Percentiles rank a stretch among this genome's conserved stretches.
These are phyloP conservation scores for Daldinia loculata DNA, from an alignment of 495 filamentous ascomycete genomes.

Conservation along the genomic window DNA sequence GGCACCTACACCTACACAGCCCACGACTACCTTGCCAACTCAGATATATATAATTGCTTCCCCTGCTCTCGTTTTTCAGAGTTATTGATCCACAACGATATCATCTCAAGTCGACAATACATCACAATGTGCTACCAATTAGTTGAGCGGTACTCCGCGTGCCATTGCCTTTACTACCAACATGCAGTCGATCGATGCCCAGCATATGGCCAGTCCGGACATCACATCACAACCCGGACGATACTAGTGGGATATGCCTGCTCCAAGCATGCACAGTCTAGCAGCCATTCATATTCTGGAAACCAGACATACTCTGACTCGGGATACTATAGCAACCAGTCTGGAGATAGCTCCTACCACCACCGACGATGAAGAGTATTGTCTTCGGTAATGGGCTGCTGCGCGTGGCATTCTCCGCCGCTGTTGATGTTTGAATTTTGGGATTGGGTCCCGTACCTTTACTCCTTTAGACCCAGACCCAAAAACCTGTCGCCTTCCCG, in stretches of 20 bases:
- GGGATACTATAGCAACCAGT: slow-evolving; percentile 60
- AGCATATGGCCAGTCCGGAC: slow-evolving; percentile 74
- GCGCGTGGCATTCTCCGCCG: slow-evolving; percentile 55
- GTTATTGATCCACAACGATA: slow-evolving; percentile 31
- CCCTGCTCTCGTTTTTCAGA: slow-evolving; percentile 6
- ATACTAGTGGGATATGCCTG: slow-evolving; percentile 86
- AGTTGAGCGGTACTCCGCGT: slow-evolving; percentile 79
- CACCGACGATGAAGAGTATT: slow-evolving; percentile 61
- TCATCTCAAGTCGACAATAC: slow-evolving; percentile 13
- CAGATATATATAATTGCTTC: slow-evolving; percentile 34
- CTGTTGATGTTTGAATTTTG: slow-evolving; percentile 55
- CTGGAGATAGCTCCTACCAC: slow-evolving; percentile 52
- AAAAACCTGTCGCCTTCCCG: slow-evolving; percentile 48
- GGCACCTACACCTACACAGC: slow-evolving; percentile 14
- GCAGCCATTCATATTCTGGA: slow-evolving; percentile 34
- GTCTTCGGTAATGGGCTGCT: slow-evolving; percentile 63
- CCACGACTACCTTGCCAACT: slow-evolving; percentile 8
- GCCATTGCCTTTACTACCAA: slow-evolving; percentile 81
- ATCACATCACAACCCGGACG: slow-evolving; percentile 74
- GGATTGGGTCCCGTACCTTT: slow-evolving; percentile 59
- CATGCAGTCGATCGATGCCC: slow-evolving; percentile 80
- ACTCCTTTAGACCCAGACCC: slow-evolving; percentile 58
- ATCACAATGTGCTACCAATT: slow-evolving; percentile 75
- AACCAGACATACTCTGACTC: slow-evolving; percentile 58
- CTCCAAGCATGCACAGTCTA: slow-evolving; percentile 62